phyloP scores from a whole-genome alignment of 805 yeast species.

The Lachancea meyersii region DNA sequence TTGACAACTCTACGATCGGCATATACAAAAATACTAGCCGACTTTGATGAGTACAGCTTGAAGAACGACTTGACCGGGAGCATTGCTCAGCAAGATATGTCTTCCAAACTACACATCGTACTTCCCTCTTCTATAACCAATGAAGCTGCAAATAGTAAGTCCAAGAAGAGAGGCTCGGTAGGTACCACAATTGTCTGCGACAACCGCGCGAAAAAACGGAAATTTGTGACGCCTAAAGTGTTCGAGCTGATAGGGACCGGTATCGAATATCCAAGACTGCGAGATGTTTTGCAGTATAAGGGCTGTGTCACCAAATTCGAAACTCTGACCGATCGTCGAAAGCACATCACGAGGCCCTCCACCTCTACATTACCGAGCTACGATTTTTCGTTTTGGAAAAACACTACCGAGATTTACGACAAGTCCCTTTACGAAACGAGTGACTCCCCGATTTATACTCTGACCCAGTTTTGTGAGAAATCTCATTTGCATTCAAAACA shows the following conservation, averaged over 20 bases:
- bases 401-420: slow-evolving; percentile 36
- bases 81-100: neutral
- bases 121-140: slow-evolving; percentile 7
- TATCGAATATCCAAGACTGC: slow-evolving; percentile 40
- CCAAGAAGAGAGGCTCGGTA: neutral
- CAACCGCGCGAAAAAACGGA: slow-evolving; percentile 2
- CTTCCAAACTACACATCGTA: slow-evolving; percentile 1
- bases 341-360: slow-evolving; percentile 34
- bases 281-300: slow-evolving; percentile 41
- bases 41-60: slow-evolving; percentile 21
- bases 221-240: neutral
- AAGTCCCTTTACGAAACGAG: slow-evolving; percentile 35
- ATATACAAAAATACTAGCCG: slow-evolving; percentile 41
- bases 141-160: neutral
- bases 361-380: slow-evolving; percentile 34
- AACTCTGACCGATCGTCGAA: slow-evolving; percentile 40
- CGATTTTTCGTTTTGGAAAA: slow-evolving; percentile 42
- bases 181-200: slow-evolving; percentile 3
- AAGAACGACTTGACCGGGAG: neutral
- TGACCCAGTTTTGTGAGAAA: slow-evolving; percentile 54
- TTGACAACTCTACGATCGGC: slow-evolving; percentile 61
- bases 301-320: slow-evolving; percentile 50
- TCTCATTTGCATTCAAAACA: slow-evolving; percentile 40
- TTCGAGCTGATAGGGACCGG: slow-evolving; percentile 39
- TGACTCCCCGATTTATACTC: slow-evolving; percentile 45